phyloP scores from a whole-genome alignment of 805 yeast species.

The Wickerhamiella shivajii region DNA sequence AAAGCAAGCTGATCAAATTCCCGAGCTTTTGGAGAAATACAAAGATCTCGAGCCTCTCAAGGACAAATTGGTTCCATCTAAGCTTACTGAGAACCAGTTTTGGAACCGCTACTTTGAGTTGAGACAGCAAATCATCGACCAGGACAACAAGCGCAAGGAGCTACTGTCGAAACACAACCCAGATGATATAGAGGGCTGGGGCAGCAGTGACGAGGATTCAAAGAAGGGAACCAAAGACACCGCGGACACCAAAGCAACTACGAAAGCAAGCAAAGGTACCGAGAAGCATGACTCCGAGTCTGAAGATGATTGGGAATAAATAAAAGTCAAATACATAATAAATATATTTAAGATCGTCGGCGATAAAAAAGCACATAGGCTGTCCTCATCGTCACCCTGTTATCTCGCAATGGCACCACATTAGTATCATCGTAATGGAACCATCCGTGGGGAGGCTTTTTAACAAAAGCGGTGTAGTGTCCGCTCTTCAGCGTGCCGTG shows the following conservation, averaged over 20 bases:
- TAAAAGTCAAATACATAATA: slow-evolving; percentile 1
- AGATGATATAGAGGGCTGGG: slow-evolving; percentile 35
- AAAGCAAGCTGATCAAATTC: slow-evolving; percentile 36
- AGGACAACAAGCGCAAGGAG: slow-evolving; percentile 52
- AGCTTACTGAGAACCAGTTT: slow-evolving; percentile 43
- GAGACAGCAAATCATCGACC: slow-evolving; percentile 38
- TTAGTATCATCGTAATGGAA: slow-evolving; percentile 69
- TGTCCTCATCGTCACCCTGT: slow-evolving; percentile 46
- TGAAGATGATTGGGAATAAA: not conserved
- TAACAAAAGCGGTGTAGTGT: slow-evolving; percentile 72
- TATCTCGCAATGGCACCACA: slow-evolving; percentile 35
- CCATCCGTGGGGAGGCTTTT: slow-evolving; percentile 56
- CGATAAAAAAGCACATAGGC: slow-evolving; percentile 76
- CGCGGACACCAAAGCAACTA: not conserved
- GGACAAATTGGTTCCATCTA: slow-evolving; percentile 52
- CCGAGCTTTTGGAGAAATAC: slow-evolving; percentile 33
- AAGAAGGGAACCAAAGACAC: not conserved
- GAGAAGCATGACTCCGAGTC: too few species aligned
- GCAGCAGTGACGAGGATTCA: slow-evolving; percentile 13
- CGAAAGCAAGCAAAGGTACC: too few species aligned
- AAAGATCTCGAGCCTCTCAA: slow-evolving; percentile 40
- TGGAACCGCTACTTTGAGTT: slow-evolving; percentile 61
- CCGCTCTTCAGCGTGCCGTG: slow-evolving; percentile 73
- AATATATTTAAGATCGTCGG: slow-evolving; percentile 22
- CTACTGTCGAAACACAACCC: slow-evolving; percentile 33